phyloP scores from a whole-genome alignment of 306 rosid species.

The Pyrus communis region DNA sequence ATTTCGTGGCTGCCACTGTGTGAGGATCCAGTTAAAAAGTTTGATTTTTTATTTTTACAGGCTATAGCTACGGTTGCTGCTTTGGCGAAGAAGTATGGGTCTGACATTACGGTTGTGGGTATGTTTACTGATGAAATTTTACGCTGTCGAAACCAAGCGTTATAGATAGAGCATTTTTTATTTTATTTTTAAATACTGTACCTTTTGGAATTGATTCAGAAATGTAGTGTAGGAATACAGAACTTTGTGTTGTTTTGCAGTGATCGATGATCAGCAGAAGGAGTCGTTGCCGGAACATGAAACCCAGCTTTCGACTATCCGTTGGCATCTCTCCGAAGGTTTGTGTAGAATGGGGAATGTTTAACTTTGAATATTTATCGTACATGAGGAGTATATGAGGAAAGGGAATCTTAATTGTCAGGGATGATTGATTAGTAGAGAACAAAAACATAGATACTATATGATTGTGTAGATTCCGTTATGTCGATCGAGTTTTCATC shows the following conservation, averaged over 20 bases:
- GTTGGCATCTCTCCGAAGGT: constrained; percentile 95
- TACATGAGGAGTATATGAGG: neutral
- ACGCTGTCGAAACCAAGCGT: constrained; percentile 8
- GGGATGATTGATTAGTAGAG: neutral
- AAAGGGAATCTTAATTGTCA: neutral
- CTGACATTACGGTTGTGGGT: constrained; percentile 92
- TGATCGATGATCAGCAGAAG: constrained; percentile 75
- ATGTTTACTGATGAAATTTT: constrained; percentile 10
- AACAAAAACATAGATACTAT: neutral
- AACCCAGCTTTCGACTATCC: constrained; percentile 71
- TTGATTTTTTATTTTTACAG: constrained; percentile 23
- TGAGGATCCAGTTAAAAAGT: neutral
- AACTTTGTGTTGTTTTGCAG: constrained; percentile 40
- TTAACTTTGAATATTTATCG: neutral
- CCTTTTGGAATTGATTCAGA: constrained; percentile 3
- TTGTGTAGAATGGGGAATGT: neutral
- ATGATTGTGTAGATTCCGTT: neutral
- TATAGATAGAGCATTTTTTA: neutral
- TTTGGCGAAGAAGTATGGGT: constrained; percentile 81
- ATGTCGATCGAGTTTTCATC: neutral
- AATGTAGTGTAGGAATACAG: neutral
- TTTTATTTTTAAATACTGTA: neutral
- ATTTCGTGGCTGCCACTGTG: neutral
- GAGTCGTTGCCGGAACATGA: constrained; percentile 84
- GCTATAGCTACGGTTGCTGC: constrained; percentile 74